Conservation (phyloP, 345 rosid genomes). For the Sapria himalayana region DNA sequence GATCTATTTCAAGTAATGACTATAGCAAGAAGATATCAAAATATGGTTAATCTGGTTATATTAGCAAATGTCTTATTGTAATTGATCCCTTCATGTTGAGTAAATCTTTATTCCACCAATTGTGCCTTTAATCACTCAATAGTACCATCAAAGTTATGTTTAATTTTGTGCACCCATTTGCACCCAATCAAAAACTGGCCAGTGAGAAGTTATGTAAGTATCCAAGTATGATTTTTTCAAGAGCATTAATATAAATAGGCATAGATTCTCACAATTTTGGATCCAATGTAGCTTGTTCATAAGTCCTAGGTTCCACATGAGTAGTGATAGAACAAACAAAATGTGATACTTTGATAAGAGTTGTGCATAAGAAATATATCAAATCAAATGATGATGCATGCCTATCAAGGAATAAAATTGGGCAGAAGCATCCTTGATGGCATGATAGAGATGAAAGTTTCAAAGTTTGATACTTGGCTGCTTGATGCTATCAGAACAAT, state of each 20-base stretch:
- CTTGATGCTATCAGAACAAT: not conserved
- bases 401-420: not conserved
- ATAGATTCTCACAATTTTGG: not conserved
- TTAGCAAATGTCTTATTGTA: not conserved
- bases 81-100: not conserved
- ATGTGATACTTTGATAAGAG: not conserved
- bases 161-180: not conserved
- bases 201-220: not conserved
- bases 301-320: not conserved
- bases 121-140: conserved; percentile 1
- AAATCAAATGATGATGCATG: not conserved
- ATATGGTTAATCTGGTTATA: not conserved
- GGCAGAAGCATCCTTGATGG: not conserved
- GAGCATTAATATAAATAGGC: not conserved
- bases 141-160: not conserved
- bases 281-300: not conserved
- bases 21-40: not conserved
- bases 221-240: not conserved
- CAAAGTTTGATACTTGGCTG: not conserved
- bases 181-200: not conserved
- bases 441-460: not conserved
- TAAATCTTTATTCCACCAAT: not conserved
- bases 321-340: not conserved
- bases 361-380: not conserved
- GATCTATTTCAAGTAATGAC: not conserved